A percentile compares a stretch with the other conserved stretches of the same genome.
phyloP scores from a whole-genome alignment of 2,329 filamentous ascomycete genomes.

The Botryosphaeria dothidea region DNA sequence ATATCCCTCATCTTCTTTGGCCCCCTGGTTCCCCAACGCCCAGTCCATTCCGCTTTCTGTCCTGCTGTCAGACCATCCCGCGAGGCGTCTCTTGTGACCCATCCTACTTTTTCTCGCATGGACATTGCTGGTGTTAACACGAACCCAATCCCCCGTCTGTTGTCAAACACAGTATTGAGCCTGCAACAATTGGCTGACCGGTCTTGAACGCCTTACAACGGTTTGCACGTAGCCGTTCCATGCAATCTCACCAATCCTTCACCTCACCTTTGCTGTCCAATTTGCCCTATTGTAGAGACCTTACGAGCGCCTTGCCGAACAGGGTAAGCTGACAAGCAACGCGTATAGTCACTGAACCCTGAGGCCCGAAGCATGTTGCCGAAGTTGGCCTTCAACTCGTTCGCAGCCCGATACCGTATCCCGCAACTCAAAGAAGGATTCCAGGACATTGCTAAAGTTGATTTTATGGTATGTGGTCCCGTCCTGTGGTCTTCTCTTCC shows the following conservation, averaged over 20 bases:
- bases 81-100: neutral
- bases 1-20: constrained; percentile 25
- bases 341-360: constrained; percentile 67
- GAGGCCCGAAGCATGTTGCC: constrained; percentile 75
- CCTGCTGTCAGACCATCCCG: constrained; percentile 9
- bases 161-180: constrained; percentile 30
- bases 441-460: constrained; percentile 71
- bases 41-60: neutral
- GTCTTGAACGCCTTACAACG: neutral
- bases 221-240: too few relatives aligned
- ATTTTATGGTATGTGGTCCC: constrained; percentile 61
- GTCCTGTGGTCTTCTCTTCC: neutral
- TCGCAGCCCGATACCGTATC: constrained; percentile 69
- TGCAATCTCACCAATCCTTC: neutral
- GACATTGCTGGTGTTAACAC: neutral
- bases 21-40: neutral
- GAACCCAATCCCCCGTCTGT: neutral
- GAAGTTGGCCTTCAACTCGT: constrained; percentile 76
- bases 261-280: neutral
- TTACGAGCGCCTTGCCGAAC: neutral
- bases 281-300: neutral
- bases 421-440: constrained; percentile 80
- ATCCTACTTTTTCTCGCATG: neutral
- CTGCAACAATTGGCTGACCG: neutral
- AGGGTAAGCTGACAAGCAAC: neutral